Base-by-base conservation (phyloP, 1,284 basidiomycete genomes). In the Ustilago loliicola region DNA sequence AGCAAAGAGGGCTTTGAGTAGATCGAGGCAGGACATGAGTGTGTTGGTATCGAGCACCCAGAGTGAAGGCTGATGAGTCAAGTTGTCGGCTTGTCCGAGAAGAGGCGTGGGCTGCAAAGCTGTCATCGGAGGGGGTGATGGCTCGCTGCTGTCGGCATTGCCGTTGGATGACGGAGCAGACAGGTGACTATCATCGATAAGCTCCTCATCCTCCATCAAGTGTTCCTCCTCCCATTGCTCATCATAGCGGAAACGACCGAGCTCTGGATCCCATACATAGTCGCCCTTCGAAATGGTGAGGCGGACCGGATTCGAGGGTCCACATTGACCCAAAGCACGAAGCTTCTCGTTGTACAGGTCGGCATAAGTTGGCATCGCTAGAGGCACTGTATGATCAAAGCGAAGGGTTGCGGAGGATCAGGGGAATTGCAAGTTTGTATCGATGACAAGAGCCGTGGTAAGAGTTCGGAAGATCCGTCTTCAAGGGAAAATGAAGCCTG, bases 21-120 rank as follows among this genome's bases (percentile, higher is more conserved):
- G 51, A 5, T 63, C 66, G 40, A 79, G 69, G 38, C 70, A 66
- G 6, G 72, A 72, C 61, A 79, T 59, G 54, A 80, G 74, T 15
- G 72, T 74, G 57, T 80, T 80, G 13, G 74, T 80, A 36, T 73
- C 74, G 29, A 80, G 64, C 30, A 80, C 73, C 71, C 73, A 74
- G 3, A 80, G 61, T 2, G 74, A 77, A 23, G 61, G 70, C 11
- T 36, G 47, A 36, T 63, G 66, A 25, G 27, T 50, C 3, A 42
- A 6, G 25, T 15, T 40, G 6, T 34, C 13, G 27, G 38, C 23
- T 15, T 42, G 23, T 29, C 58, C 53, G 13, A 34, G 4, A 9
- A 65, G 53, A 2, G 36, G n/a, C 2, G 45, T 61, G 3, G 61
- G 61, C 19, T 65, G 71, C 17, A 73, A 61, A 4, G 71, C 65